phyloP scores from a whole-genome alignment of 75 land plant genomes.

The Selaginella tamariscina region DNA sequence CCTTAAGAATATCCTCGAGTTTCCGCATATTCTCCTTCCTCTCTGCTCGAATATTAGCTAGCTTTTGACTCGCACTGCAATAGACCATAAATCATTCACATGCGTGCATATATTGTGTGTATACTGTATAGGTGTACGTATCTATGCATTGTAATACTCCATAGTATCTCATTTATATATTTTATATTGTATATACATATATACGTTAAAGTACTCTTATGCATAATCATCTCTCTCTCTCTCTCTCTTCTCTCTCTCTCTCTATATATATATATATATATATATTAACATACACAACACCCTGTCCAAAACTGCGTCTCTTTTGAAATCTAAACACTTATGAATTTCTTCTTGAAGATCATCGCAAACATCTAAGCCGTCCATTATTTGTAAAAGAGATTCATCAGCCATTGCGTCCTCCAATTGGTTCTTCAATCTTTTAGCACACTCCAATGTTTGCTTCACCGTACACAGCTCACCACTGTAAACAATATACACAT shows the following conservation, averaged over 20 bases:
- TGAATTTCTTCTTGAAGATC: constrained; percentile 42
- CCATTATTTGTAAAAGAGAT: constrained; percentile 51
- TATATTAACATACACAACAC: too few species aligned
- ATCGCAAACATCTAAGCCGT: constrained; percentile 38
- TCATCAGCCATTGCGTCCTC: background rate
- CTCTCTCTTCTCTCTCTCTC: too few species aligned
- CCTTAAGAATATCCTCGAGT: constrained; percentile 53
- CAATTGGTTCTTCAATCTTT: constrained; percentile 33
- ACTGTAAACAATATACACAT: too few species aligned
- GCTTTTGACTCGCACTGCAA: constrained; percentile 63
- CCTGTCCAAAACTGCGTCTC: constrained; percentile 46
- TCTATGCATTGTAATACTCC: too few species aligned
- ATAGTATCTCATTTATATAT: too few species aligned
- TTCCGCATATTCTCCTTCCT: constrained; percentile 49
- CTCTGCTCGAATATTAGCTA: constrained; percentile 45
- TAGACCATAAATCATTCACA: too few species aligned
- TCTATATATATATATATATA: too few species aligned
- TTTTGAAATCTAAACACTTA: constrained; percentile 54
- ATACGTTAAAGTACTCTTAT: too few species aligned
- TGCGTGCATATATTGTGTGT: too few species aligned
- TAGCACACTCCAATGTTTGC: constrained; percentile 39
- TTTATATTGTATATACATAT: too few species aligned
- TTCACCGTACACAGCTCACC: constrained; percentile 50
- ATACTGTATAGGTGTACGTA: too few species aligned
- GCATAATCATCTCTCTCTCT: too few species aligned